Evolutionary conservation across 192 early-diverging fungal species (phyloP).

Genomic region (Linnemannia exigua): DNA sequence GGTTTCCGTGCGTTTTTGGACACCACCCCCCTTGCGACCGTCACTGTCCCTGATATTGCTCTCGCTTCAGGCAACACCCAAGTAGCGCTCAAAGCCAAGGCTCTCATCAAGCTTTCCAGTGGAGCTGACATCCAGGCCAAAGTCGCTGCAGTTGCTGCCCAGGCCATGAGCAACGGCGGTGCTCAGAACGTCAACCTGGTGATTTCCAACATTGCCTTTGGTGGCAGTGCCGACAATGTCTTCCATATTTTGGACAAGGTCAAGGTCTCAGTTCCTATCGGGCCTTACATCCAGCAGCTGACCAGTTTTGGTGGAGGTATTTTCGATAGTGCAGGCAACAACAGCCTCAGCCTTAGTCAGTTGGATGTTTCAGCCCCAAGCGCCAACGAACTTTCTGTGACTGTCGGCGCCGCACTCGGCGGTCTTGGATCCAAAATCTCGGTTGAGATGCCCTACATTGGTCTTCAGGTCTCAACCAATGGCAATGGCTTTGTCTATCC

Average conservation of each 20-base stretch:
- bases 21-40: constrained; percentile 31
- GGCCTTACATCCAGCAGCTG: constrained; percentile 38
- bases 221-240: constrained; percentile 20
- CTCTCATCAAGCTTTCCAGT: constrained; percentile 37
- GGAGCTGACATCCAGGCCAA: constrained; percentile 45
- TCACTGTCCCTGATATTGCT: constrained; percentile 34
- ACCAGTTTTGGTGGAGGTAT: constrained; percentile 11
- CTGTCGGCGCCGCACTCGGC: constrained; percentile 29
- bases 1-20: constrained; percentile 49
- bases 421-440: constrained; percentile 51
- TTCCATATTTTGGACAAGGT: constrained; percentile 50
- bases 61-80: constrained; percentile 44
- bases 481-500: constrained; percentile 29
- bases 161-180: constrained; percentile 38
- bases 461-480: constrained; percentile 31
- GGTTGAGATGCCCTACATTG: constrained; percentile 41
- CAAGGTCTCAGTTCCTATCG: constrained; percentile 34
- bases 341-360: constrained; percentile 25
- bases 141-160: constrained; percentile 47
- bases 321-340: background rate
- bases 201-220: constrained; percentile 52
- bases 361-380: constrained; percentile 39
- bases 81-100: constrained; percentile 20
- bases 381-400: constrained; percentile 34
- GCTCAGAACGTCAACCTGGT: constrained; percentile 48